phyloP scores from a whole-genome alignment of 495 filamentous ascomycete genomes.

The Xylaria palmicola region DNA sequence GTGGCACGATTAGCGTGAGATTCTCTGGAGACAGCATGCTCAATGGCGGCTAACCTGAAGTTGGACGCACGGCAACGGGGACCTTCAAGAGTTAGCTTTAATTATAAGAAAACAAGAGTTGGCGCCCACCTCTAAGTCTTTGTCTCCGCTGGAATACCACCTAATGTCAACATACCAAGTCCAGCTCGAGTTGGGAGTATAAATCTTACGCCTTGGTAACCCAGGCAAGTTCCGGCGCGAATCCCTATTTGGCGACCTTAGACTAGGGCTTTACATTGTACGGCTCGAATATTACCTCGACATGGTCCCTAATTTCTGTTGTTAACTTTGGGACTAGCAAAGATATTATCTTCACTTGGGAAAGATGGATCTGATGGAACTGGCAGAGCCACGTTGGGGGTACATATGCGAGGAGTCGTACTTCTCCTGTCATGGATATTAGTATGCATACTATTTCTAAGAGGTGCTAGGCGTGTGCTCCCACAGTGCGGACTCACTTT shows the following conservation, averaged over 20 bases:
- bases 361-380: not conserved
- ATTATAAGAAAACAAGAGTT: not conserved
- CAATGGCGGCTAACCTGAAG: conserved; percentile 64
- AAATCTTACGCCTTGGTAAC: conserved; percentile 84
- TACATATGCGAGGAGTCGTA: not conserved
- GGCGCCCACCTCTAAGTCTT: conserved; percentile 64
- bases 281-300: conserved; percentile 51
- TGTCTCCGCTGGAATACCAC: conserved; percentile 61
- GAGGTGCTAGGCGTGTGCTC: not conserved
- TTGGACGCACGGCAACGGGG: conserved; percentile 93
- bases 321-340: not conserved
- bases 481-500: conserved; percentile 51
- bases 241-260: conserved; percentile 51
- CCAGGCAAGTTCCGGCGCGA: conserved; percentile 97
- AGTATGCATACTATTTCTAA: not conserved
- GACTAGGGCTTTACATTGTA: not conserved
- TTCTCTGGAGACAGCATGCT: conserved; percentile 21
- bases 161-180: conserved; percentile 11
- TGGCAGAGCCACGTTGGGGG: not conserved
- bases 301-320: conserved; percentile 70
- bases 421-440: conserved; percentile 12
- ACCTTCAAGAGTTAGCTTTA: conserved; percentile 40
- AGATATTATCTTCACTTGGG: not conserved
- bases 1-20: not conserved
- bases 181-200: not conserved